These are phyloP conservation scores for Helicocarpus griseus DNA, from an alignment of 2,329 filamentous ascomycete species.

Conservation along the genomic window DNA sequence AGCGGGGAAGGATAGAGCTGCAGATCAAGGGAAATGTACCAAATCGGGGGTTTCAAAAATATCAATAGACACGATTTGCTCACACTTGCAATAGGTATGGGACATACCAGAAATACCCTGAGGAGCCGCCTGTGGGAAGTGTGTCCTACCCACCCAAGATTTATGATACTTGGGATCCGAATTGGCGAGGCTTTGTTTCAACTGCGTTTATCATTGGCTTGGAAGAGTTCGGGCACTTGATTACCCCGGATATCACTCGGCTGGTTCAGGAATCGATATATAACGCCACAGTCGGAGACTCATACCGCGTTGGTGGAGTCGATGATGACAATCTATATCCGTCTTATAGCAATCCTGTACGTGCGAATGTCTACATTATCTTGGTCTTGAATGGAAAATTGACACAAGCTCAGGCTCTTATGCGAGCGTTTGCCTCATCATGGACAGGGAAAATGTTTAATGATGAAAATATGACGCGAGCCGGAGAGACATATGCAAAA, in stretches of 20 bases:
- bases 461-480: slow-evolving; percentile 49
- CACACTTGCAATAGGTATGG: slow-evolving; percentile 38
- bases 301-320: slow-evolving; percentile 51
- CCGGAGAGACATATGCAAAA: slow-evolving; percentile 48
- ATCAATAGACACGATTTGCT: too few relatives aligned
- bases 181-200: slow-evolving; percentile 55
- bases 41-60: too few relatives aligned
- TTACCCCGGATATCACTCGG: slow-evolving; percentile 28
- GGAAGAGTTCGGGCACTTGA: slow-evolving; percentile 45
- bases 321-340: slow-evolving; percentile 54
- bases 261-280: slow-evolving; percentile 46
- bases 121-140: slow-evolving; percentile 49
- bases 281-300: slow-evolving; percentile 49
- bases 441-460: slow-evolving; percentile 48
- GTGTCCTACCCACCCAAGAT: slow-evolving; percentile 39
- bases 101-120: slow-evolving; percentile 31
- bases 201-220: slow-evolving; percentile 49
- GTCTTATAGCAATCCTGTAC: slow-evolving; percentile 49
- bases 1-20: too few relatives aligned
- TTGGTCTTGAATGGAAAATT: background rate
- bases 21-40: too few relatives aligned
- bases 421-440: slow-evolving; percentile 52
- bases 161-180: slow-evolving; percentile 53
- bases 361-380: background rate
- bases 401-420: slow-evolving; percentile 36